Base-by-base conservation (phyloP, 1,139 yeast genomes). In the Diutina scorzettiae region DNA sequence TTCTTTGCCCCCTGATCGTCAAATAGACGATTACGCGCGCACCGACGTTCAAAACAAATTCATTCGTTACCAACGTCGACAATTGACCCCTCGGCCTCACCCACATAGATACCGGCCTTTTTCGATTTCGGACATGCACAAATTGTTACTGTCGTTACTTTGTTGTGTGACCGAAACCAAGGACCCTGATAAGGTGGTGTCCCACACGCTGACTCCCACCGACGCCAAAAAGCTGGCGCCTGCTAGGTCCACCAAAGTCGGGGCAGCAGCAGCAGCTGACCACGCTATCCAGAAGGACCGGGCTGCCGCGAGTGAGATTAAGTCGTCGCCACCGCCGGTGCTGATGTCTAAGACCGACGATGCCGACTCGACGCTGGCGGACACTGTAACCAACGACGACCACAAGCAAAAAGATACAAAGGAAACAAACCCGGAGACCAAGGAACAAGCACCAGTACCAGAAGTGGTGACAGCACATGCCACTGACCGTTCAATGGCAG, bases 341-440 rank as follows among this genome's bases (percentile, higher is more conserved):
- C 40, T 5, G 40, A 8, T 12, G 34, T 9, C 43, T 2, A 62
- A 60, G 42, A 56, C 56, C 42, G 64, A 62, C 27, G 71, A 65
- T 42, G 71, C 65, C 34, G 73, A 66, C 21, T 17, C 37, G 41
- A 60, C 64, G 44, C 64, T 69, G 7, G 55, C 71, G 9, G 73
- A 66, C 45, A 68, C 73, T 23, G 64, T 67, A 31, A 63, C 71
- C 18, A 62, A 64, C 45, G 71, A 65, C 19, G 56, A 46, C 19
- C 24, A 18, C 7, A 25, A n/a, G 28, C 40, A n/a, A 34, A 27
- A n/a, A 36, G 36, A 8, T 5, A 21, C 27, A 19, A 28, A 14
- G 23, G 14, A 23, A 28, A 17, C 16, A 32, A 33, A 31, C 34
- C 18, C 34, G 7, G 36, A 17, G 16, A 2, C 27, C 4, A 32